A percentile compares a stretch with the other conserved stretches of the same genome.
phyloP scores from a whole-genome alignment of 225 moss, liverwort and hornwort species.

The Neckera pumila region DNA sequence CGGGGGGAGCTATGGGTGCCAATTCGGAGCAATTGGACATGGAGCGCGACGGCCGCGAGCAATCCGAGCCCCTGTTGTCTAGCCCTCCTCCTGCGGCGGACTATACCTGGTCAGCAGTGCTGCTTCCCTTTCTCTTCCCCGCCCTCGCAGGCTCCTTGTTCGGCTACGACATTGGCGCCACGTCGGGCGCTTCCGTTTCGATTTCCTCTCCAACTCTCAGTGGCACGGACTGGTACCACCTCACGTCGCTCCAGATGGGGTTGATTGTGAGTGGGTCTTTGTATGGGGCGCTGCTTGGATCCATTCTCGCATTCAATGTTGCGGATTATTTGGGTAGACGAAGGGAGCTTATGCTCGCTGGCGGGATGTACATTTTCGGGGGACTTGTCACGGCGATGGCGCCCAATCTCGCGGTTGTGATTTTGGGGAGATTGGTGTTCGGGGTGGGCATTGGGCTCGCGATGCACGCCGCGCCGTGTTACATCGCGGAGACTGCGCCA shows the following conservation, averaged over 20 bases:
- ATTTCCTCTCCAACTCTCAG: constrained; percentile 50
- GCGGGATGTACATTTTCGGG: constrained; percentile 44
- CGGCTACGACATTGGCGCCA: constrained; percentile 90
- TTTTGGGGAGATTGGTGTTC: constrained; percentile 55
- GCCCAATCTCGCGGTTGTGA: constrained; percentile 30
- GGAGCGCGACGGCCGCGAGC: neutral
- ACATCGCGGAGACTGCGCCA: constrained; percentile 91
- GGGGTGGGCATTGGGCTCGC: constrained; percentile 78
- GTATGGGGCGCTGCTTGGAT: constrained; percentile 77
- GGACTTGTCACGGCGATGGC: constrained; percentile 37
- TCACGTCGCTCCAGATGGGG: constrained; percentile 65
- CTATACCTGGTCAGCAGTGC: constrained; percentile 32
- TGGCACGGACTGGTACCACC: constrained; percentile 61
- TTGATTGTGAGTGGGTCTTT: constrained; percentile 90
- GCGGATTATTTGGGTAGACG: constrained; percentile 69
- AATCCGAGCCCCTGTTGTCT: neutral
- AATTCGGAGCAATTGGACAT: neutral
- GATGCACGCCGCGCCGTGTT: constrained; percentile 92
- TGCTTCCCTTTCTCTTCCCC: constrained; percentile 67
- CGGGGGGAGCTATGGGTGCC: neutral
- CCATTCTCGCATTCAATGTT: constrained; percentile 68
- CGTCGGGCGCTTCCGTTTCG: constrained; percentile 80
- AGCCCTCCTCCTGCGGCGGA: neutral
- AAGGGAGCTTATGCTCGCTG: constrained; percentile 55
- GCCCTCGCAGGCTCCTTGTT: constrained; percentile 73